Evolutionary conservation across 768 basidiomycete species (phyloP), one percentile per base, ranked within the genome.

Genomic region (Pisolithus tinctorius): DNA sequence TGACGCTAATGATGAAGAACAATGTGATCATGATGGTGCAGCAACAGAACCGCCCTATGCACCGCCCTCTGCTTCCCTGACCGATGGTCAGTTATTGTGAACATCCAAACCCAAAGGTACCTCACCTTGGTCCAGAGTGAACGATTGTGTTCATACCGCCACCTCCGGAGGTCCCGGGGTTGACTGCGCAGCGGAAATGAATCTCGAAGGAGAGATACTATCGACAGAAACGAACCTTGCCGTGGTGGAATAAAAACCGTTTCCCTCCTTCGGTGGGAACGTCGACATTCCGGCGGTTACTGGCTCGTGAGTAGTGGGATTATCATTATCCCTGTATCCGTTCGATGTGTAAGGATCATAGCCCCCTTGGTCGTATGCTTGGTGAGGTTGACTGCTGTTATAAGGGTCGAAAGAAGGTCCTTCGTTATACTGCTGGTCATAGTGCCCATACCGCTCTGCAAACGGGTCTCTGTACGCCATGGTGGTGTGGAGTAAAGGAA

Each of bases 21-120:
- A 88, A 49, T 10, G 71, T 59, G 14, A 80, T 79, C 76, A 91
- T 74, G 20, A 91, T 45, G 11, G 83, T 82, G 67, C 89, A 93
- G 59, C 82, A 88, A 65, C 79, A 84, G 66, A 91, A 84, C 56
- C 89, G 69, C 48, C 84, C 81, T 37, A 81, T 64, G 63, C 83
- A 85, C 17, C 80, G 64, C 27, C 70, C 75, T 51, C 83, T 70
- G 49, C 81, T 71, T 14, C 87, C 86, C 84, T 86, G 43, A 11
- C 4, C 34, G 16, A 42, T 41, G 10, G 40, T 59, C 16, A 40
- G 41, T 34, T n/a, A 7, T 41, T 9, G 20, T 7, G 8, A 36
- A 6, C 47, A 8, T 30, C 40, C 14, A 45, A 42, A 11, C 40
- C 26, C 42, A 48, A 34, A 25, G 16, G 17, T 31, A 17, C 26